These are phyloP conservation scores for Boletus semigastroideus DNA, from an alignment of 1,284 basidiomycete genomes.

Conservation along the genomic window DNA sequence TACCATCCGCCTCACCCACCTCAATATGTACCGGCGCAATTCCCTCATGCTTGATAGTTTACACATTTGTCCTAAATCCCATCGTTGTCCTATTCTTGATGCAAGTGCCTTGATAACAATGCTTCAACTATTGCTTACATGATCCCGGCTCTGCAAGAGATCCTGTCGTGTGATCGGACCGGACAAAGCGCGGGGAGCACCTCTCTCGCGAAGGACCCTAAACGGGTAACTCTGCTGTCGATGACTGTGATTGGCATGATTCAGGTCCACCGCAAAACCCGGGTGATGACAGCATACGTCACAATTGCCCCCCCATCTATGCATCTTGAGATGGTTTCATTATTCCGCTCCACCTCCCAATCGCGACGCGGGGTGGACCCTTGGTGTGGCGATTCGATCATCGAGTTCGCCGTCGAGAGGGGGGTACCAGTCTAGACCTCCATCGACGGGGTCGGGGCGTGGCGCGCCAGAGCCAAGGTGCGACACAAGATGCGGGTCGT, in stretches of 20 bases:
- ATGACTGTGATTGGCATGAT: neutral
- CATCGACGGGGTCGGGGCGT: no score
- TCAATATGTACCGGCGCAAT: slow-evolving; percentile 13
- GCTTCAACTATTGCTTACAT: neutral
- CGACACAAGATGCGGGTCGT: no score
- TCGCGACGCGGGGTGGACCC: no score
- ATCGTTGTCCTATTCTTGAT: neutral
- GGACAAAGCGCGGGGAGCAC: neutral
- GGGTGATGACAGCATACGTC: neutral
- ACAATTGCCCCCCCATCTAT: neutral
- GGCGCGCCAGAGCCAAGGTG: no score
- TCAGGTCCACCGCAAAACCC: neutral
- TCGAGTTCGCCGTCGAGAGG: no score
- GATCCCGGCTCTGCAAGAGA: neutral
- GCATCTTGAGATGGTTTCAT: no score
- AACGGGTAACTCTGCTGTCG: neutral
- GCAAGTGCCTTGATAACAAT: slow-evolving; percentile 5
- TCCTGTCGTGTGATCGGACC: neutral
- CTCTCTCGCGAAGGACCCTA: neutral
- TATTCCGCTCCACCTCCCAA: no score
- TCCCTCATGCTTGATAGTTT: slow-evolving; percentile 17
- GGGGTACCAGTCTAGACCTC: no score
- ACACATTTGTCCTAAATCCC: neutral
- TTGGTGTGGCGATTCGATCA: neutral
- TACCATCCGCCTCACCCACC: slow-evolving; percentile 8